Base-by-base conservation (phyloP, 345 rosid species). In the Passiflora organensis region DNA sequence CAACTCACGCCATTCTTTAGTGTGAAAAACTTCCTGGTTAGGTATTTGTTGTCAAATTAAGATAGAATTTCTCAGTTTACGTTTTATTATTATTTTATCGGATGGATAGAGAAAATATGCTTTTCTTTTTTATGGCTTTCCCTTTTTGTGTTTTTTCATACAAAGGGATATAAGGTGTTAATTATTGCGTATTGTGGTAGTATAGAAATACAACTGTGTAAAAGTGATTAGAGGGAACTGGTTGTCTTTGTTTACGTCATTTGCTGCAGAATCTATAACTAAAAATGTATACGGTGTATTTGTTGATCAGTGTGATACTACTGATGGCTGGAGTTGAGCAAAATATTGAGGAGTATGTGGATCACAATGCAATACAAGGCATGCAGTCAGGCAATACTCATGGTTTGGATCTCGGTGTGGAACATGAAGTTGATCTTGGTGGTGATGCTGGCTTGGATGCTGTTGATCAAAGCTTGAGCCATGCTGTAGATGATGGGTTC, bases 261-360 rank as follows among this genome's bases (percentile, higher is more conserved):
- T 28, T 28, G 34, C 8, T 28, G 34, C 34, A 8, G 34, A 28
- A 28, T 2, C 5, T 28, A 28, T 28, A 8, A 28, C 8, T 28
- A 8, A 28, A 28, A 28, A 3, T 28, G 1, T 25, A 2, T 42
- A 19, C n/a, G n/a, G n/a, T 24, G 51, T 43, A 6, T 15, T 45
- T 51, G 36, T 10, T 43, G 57, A 28, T 14, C 59, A 68, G 67
- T 17, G 10, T n/a, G n/a, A n/a, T n/a, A n/a, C n/a, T 32, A 61
- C 4, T 56, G 12, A 68, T 68, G 72, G 59, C 53, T 45, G 72
- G 51, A 51, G 17, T 36, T 37, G 67, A 52, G 25, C 63, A 62
- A 25, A 57, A 2, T 32, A 25, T 56, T 38, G 63, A 53, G 43
- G 72, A 68, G 44, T 63, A 55, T 16, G 55, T 17, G 19, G 56